phyloP scores from a whole-genome alignment of 345 rosid species.

The Rhodamnia argentea region DNA sequence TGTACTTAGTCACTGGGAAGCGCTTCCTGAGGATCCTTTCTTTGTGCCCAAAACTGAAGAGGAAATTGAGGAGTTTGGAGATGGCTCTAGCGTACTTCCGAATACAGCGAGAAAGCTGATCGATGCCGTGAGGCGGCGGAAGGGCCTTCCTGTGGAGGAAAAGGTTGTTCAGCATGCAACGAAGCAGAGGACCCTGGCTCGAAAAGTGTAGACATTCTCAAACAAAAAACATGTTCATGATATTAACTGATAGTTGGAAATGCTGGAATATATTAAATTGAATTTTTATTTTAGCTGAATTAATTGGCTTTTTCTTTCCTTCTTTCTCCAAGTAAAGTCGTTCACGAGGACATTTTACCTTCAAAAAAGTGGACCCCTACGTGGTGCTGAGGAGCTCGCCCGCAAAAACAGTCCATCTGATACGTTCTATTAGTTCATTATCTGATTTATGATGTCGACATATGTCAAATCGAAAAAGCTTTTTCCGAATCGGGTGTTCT shows the following conservation, averaged over 20 bases:
- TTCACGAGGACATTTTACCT: not conserved
- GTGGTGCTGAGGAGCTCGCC: too few species aligned
- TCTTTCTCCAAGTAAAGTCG: not conserved
- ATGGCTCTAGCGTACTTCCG: conserved; percentile 78
- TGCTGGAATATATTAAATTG: not conserved
- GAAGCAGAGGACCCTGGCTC: conserved; percentile 77
- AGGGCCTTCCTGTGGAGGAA: conserved; percentile 82
- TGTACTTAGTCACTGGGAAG: conserved; percentile 90
- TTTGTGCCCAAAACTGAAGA: conserved; percentile 85
- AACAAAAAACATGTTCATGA: not conserved
- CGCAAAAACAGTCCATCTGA: too few species aligned
- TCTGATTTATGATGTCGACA: too few species aligned
- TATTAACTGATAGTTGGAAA: not conserved
- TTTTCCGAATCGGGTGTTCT: too few species aligned
- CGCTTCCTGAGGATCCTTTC: conserved; percentile 77
- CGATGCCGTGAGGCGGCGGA: conserved; percentile 59
- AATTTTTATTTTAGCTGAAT: not conserved
- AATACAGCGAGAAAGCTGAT: conserved; percentile 85
- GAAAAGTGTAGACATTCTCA: conserved; percentile 36
- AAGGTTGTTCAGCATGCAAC: conserved; percentile 83
- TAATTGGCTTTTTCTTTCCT: not conserved
- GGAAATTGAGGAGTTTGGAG: conserved; percentile 84
- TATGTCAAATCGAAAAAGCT: too few species aligned
- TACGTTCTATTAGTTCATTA: too few species aligned
- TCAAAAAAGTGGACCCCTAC: not conserved